phyloP scores from a whole-genome alignment of 2,329 filamentous ascomycete genomes.

The Fusarium sp. region DNA sequence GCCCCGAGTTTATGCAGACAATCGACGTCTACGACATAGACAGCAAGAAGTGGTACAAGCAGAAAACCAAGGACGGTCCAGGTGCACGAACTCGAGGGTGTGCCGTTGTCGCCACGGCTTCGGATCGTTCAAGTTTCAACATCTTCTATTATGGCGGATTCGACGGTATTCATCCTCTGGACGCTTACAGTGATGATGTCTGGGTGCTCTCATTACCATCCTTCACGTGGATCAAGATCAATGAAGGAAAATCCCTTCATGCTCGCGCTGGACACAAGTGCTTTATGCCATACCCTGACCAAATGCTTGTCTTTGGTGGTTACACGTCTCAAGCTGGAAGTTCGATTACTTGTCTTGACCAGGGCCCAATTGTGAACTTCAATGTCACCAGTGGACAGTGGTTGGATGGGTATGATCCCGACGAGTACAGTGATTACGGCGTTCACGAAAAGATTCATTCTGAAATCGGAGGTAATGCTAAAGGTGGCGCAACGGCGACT shows the following conservation, averaged over 20 bases:
- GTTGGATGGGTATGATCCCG: constrained; percentile 76
- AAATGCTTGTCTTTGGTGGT: constrained; percentile 83
- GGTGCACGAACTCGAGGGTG: constrained; percentile 74
- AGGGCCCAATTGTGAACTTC: constrained; percentile 71
- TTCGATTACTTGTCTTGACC: constrained; percentile 57
- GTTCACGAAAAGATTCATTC: constrained; percentile 73
- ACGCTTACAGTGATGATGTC: constrained; percentile 70
- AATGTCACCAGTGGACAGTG: constrained; percentile 77
- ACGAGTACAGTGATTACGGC: constrained; percentile 70
- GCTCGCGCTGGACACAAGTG: constrained; percentile 80
- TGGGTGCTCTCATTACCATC: constrained; percentile 84
- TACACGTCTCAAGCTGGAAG: constrained; percentile 54
- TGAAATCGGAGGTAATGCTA: constrained; percentile 73
- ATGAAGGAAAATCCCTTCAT: constrained; percentile 58
- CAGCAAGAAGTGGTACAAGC: constrained; percentile 72
- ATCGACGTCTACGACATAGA: constrained; percentile 84
- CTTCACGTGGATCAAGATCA: constrained; percentile 78
- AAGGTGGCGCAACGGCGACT: constrained; percentile 76
- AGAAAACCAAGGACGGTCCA: constrained; percentile 70
- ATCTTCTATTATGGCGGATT: constrained; percentile 89
- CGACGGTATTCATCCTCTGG: constrained; percentile 57
- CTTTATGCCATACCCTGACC: constrained; percentile 78
- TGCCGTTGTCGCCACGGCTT: constrained; percentile 76
- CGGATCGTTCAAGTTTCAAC: constrained; percentile 79
- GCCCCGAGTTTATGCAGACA: constrained; percentile 75